Base-by-base conservation (phyloP, 1,284 basidiomycete species). In the Ustilago trichophora region DNA sequence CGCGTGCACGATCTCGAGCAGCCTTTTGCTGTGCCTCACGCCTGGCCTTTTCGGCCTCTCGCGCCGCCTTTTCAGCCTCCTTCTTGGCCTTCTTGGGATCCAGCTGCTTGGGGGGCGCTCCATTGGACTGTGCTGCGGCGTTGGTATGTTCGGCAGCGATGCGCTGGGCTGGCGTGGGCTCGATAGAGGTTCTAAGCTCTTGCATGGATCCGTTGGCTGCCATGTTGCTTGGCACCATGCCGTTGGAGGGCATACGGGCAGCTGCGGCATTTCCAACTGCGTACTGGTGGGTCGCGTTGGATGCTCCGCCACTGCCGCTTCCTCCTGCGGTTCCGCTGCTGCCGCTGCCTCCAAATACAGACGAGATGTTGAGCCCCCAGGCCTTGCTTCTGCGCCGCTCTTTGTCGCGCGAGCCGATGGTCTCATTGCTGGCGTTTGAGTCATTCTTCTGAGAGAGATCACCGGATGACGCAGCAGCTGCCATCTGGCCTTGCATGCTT, bases 61-160 rank as follows among this genome's bases (percentile, higher is more conserved):
- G 88, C 31, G 90, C 89, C 46, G 90, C 84, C 45, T 88, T 87
- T 81, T 93, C 90, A 1, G 91, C 91, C 82, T 94, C 91, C 85
- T 94, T 93, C 85, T 92, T 93, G 64, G 88, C 86, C 83, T 90
- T 89, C 85, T 94, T 93, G 56, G 89, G 85, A 79, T 95, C 91
- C 58, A 84, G 83, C 48, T 84, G 83, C 25, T 73, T 48, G 32
- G 31, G 34, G 81, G 80, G 13, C 78, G 54, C 44, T 67, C 84
- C 26, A 85, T 85, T 19, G 83, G 45, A 13, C 19, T 46, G 79
- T 55, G 52, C 43, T 9, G 51, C 25, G 10, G 53, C 54, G 21
- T 41, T 52, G 16, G 58, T 33, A 35, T 71, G 65, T 35, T 73
- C 75, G 26, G 66, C 73, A 11, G 58, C 64, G 21, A 72, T 51